These are phyloP conservation scores for Kazachstania bromeliacearum DNA, from an alignment of 805 yeast genomes.

Conservation along the genomic window DNA sequence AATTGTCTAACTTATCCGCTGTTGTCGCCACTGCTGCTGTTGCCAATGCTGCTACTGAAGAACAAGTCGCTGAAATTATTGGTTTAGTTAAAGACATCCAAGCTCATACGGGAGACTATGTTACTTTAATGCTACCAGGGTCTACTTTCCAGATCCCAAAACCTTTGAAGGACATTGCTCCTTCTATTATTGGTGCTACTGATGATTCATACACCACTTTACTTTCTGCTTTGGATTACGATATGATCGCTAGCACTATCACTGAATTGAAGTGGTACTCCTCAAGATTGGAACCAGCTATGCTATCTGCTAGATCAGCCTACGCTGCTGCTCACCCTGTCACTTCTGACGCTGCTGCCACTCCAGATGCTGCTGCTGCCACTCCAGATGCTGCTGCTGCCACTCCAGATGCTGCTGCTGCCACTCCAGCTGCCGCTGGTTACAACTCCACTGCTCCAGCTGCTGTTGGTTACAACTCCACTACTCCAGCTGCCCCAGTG, in stretches of 20 bases:
- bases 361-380: conserved; percentile 6
- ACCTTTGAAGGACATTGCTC: too few species aligned
- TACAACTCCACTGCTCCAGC: conserved; percentile 1
- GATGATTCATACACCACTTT: too few species aligned
- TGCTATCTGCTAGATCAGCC: too few species aligned
- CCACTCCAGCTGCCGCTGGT: conserved; percentile 3
- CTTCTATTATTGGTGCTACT: too few species aligned
- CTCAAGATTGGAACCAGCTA: conserved; percentile 18
- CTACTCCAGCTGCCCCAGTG: not conserved
- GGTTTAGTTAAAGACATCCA: too few species aligned
- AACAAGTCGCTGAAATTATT: not conserved
- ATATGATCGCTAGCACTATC: too few species aligned
- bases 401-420: conserved; percentile 5
- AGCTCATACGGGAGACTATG: not conserved
- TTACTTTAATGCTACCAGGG: too few species aligned
- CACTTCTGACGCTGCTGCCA: conserved; percentile 4
- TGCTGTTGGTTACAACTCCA: not conserved
- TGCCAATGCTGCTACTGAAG: not conserved
- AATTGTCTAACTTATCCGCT: not conserved
- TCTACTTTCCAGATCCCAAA: too few species aligned
- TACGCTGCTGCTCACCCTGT: conserved; percentile 3
- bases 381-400: conserved; percentile 5
- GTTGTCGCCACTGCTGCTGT: not conserved
- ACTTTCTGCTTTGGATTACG: too few species aligned
- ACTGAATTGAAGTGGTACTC: conserved; percentile 30